These are phyloP conservation scores for Phytophthora nicotianae DNA, from an alignment of 352 stramenopile species.

Conservation along the genomic window DNA sequence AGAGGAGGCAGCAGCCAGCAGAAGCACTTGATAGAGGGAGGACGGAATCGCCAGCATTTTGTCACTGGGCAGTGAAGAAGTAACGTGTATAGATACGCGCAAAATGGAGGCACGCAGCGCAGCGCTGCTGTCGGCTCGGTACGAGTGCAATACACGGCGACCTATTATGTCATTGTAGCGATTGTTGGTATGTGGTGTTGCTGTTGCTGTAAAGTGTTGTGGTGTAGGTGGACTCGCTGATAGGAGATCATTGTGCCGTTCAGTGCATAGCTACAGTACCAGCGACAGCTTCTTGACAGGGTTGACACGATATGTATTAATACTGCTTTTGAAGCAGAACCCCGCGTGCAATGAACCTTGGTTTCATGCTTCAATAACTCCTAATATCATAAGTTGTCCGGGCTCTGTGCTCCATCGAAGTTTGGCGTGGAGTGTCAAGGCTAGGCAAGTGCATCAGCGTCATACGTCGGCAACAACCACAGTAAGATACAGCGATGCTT, in stretches of 20 bases:
- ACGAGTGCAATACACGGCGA: slow-evolving; percentile 36
- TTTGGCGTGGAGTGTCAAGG: neutral
- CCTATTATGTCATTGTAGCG: slow-evolving; percentile 34
- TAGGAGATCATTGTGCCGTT: neutral
- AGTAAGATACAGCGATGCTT: neutral
- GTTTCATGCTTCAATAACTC: slow-evolving; percentile 3
- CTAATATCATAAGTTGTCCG: neutral
- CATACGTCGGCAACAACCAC: neutral
- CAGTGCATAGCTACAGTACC: too few species aligned
- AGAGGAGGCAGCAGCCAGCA: neutral
- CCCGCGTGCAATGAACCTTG: neutral
- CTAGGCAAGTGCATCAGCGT: neutral
- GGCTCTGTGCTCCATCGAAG: slow-evolving; percentile 6
- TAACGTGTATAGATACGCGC: slow-evolving; percentile 1
- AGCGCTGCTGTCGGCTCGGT: slow-evolving; percentile 12
- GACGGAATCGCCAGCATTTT: slow-evolving; percentile 14
- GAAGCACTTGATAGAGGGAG: slow-evolving; percentile 20
- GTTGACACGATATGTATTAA: too few species aligned
- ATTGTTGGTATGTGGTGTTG: slow-evolving; percentile 1
- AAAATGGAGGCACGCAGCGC: neutral
- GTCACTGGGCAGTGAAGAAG: slow-evolving; percentile 1
- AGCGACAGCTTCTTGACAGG: too few species aligned
- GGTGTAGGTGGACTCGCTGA: neutral
- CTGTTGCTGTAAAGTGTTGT: neutral
- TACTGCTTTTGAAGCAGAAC: too few species aligned